Base-by-base conservation (phyloP, 768 basidiomycete species). In the Rhizopogon vinicolor region DNA sequence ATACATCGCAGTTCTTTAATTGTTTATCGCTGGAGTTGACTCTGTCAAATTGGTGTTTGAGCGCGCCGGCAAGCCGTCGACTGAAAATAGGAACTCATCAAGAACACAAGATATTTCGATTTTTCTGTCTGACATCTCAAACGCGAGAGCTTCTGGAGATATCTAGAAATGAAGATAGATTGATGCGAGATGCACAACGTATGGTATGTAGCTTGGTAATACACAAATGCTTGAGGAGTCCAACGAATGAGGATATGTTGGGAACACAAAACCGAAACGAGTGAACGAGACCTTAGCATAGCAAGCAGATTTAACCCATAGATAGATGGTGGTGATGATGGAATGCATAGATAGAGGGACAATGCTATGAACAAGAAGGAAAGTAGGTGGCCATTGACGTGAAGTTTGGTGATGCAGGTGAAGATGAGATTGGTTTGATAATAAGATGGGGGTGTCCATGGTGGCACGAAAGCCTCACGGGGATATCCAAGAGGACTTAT, bases 281-380 rank as follows among this genome's bases (percentile, higher is more conserved):
- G 62, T 48, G 14, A 64, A 66, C 65, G 58, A 67, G 69, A 68
- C 62, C 31, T 55, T 50, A 44, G 52, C 59, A 62, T 59, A 48
- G 57, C 54, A 53, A 55, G 65, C 67, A 60, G 51, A 51, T 49
- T 37, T n/a, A 54, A 60, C 42, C 58, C 69, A 57, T 71, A 62
- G 62, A 58, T 57, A 51, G 39, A 56, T 64, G 58, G n/a, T 56
- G 55, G 57, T 58, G 54, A 53, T 66, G 60, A 69, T 68, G 69
- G 61, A 57, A 45, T 52, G 39, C 58, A 68, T 70, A 68, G 59
- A 72, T 70, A 67, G 39, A 64, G 60, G 22, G 19, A n/a, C 61
- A 62, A 60, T 70, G 66, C 56, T 72, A 62, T 70, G 65, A 54
- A 72, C 66, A 70, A 65, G 64, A 57, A 57, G 49, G 40, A 35